phyloP scores from a whole-genome alignment of 2,329 filamentous ascomycete genomes.

The Cryphonectria parasitica region DNA sequence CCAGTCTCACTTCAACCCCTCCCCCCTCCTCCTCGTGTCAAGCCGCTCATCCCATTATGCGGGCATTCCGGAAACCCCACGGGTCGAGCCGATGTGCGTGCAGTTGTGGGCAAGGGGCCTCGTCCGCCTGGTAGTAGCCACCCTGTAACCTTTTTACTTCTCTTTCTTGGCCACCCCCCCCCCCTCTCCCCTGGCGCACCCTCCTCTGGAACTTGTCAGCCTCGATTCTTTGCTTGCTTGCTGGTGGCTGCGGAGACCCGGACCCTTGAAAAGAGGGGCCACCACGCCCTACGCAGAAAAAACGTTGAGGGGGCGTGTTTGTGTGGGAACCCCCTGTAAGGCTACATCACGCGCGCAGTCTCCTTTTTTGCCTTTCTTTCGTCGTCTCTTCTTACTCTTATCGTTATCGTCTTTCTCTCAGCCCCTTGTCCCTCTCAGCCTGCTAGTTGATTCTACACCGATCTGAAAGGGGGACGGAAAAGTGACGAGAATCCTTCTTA shows the following conservation, averaged over 20 bases:
- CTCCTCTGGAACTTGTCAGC: neutral
- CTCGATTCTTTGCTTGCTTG: neutral
- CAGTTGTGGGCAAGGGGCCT: neutral
- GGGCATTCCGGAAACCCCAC: slow-evolving; percentile 7
- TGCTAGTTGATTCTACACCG: neutral
- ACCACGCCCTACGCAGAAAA: neutral
- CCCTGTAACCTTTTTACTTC: neutral
- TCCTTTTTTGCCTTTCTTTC: neutral
- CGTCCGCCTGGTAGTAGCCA: neutral
- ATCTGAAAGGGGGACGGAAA: neutral
- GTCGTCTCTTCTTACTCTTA: no score
- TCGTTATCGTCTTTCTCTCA: neutral
- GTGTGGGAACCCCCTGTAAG: neutral
- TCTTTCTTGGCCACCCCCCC: neutral
- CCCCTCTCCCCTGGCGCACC: neutral
- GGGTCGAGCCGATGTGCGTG: slow-evolving; percentile 10
- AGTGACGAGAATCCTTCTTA: neutral
- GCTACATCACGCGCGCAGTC: neutral
- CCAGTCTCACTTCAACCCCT: neutral
- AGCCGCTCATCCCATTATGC: neutral
- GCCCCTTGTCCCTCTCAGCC: neutral
- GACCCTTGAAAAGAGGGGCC: neutral
- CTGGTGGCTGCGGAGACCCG: neutral
- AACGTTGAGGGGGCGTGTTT: neutral
- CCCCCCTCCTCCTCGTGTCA: neutral